Conservation (phyloP, 1,139 yeast species). For the Kazachstania sp. region DNA sequence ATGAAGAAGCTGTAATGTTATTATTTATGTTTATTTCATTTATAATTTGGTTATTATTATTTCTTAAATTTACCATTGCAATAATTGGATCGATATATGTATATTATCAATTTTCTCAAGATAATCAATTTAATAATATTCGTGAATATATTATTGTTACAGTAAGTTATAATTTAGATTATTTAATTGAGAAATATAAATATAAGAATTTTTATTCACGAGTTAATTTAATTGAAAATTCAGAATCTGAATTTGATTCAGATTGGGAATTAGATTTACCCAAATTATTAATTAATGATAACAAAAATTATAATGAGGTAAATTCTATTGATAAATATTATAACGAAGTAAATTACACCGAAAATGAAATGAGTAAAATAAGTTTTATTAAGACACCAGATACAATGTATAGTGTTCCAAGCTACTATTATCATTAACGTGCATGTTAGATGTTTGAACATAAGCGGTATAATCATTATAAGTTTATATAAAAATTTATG, state of each 20-base stretch:
- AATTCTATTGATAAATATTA: neutral
- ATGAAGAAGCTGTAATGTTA: slow-evolving; percentile 58
- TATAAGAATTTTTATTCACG: slow-evolving; percentile 11
- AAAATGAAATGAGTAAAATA: slow-evolving; percentile 3
- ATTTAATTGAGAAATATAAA: slow-evolving; percentile 17
- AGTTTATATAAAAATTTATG: neutral
- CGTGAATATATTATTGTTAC: slow-evolving; percentile 24
- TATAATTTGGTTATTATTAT: slow-evolving; percentile 47
- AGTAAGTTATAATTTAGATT: slow-evolving; percentile 22
- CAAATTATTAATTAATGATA: too few relatives aligned
- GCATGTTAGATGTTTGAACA: neutral
- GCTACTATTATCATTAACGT: slow-evolving; percentile 9
- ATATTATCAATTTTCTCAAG: slow-evolving; percentile 35
- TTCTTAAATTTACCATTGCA: slow-evolving; percentile 11
- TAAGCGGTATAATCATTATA: neutral
- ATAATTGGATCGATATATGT: slow-evolving; percentile 25
- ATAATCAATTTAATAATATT: slow-evolving; percentile 13
- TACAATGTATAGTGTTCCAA: slow-evolving; percentile 9
- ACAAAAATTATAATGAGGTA: too few relatives aligned
- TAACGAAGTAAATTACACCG: neutral
- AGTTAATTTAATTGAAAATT: slow-evolving; percentile 4
- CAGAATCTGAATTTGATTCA: neutral
- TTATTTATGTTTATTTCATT: slow-evolving; percentile 70
- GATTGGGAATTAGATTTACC: neutral
- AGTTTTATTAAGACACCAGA: slow-evolving; percentile 8